A percentile compares a stretch with the other conserved stretches of the same genome.
Evolutionary conservation across 116 monocot genomes (phyloP).

Genomic region (Iris pallida): DNA sequence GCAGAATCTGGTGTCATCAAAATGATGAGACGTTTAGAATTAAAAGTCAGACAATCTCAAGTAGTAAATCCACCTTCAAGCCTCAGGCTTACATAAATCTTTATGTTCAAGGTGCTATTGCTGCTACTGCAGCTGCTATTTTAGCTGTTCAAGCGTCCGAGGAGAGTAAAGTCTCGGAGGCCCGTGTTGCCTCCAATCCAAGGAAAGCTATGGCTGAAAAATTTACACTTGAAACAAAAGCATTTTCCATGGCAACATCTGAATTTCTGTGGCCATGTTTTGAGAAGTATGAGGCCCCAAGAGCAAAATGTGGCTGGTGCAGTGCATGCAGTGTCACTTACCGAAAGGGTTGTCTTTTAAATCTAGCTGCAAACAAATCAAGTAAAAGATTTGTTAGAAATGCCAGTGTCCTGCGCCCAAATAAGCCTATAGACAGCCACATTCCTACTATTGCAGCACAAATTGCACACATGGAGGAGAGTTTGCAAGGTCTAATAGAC

Average conservation of each 20-base stretch:
- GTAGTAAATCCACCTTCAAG: conserved; percentile 24
- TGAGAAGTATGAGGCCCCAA: conserved; percentile 70
- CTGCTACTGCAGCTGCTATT: conserved; percentile 72
- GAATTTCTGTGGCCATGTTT: conserved; percentile 68
- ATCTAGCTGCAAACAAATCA: conserved; percentile 56
- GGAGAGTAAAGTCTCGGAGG: conserved; percentile 32
- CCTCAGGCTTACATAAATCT: conserved; percentile 60
- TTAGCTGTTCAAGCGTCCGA: conserved; percentile 52
- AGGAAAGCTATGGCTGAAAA: conserved; percentile 41
- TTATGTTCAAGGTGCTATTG: conserved; percentile 61
- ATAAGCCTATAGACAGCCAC: conserved; percentile 38
- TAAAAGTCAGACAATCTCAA: conserved; percentile 13
- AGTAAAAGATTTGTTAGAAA: conserved; percentile 47
- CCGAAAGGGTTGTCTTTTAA: conserved; percentile 77
- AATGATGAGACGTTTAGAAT: conserved; percentile 19
- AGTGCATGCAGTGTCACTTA: conserved; percentile 56
- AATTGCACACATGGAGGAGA: conserved; percentile 76
- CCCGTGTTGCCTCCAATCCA: conserved; percentile 35
- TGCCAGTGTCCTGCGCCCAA: conserved; percentile 27
- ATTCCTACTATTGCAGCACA: conserved; percentile 54
- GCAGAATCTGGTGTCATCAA: not conserved
- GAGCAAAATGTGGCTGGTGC: conserved; percentile 98
- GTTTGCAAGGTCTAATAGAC: conserved; percentile 49
- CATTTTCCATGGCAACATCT: conserved; percentile 56
- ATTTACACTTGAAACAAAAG: conserved; percentile 69